Evolutionary conservation across 176 grass and related monocot genomes (phyloP), one percentile per base, ranked within the genome.

Genomic region (Hordeum vulgare): DNA sequence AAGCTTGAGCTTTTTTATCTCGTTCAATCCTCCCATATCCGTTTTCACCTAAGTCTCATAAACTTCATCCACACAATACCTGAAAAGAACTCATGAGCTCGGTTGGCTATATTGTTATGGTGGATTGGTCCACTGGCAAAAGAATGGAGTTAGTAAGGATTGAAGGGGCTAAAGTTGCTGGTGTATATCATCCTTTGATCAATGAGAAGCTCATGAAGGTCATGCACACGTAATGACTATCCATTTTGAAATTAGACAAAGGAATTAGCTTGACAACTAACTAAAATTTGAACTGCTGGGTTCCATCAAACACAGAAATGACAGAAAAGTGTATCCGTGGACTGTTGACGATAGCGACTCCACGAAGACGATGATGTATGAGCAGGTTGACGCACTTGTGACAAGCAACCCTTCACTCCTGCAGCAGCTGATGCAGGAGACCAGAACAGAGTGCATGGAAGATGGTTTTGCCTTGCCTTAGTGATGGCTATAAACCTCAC

Each of bases 21-120:
- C n/a, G n/a, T n/a, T n/a, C n/a, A n/a, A n/a, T n/a, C n/a, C n/a
- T n/a, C n/a, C n/a, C n/a, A n/a, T n/a, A n/a, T n/a, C n/a, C n/a
- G n/a, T n/a, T n/a, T n/a, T n/a, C n/a, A n/a, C n/a, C n/a, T n/a
- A n/a, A n/a, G n/a, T n/a, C n/a, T n/a, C n/a, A n/a, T n/a, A n/a
- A n/a, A n/a, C n/a, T n/a, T n/a, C n/a, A n/a, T n/a, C n/a, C n/a
- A n/a, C n/a, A n/a, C n/a, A n/a, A n/a, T n/a, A n/a, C n/a, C n/a
- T n/a, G n/a, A n/a, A n/a, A n/a, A n/a, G n/a, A n/a, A n/a, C n/a
- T n/a, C n/a, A n/a, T n/a, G n/a, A n/a, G n/a, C n/a, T n/a, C n/a
- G 93, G 96, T 90, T 91, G 96, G 96, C 37, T 98, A 98, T 49
- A 95, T 95, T 88, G 85, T 98, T 66, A 98, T 98, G 96, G 83